phyloP scores from a whole-genome alignment of 176 grass and related monocot species.

The Alloteropsis semialata region DNA sequence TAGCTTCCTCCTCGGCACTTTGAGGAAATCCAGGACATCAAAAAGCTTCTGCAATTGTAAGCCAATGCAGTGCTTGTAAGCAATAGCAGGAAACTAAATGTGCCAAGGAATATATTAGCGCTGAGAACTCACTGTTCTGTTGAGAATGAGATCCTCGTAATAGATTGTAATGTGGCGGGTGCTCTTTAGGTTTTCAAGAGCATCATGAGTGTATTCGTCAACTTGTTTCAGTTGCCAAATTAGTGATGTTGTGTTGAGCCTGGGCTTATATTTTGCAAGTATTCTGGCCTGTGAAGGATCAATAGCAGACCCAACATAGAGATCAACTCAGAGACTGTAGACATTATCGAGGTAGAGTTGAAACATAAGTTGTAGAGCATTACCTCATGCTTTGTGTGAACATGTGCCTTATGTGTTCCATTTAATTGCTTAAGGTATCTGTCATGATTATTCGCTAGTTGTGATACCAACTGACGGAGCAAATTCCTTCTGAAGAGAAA shows the following conservation, averaged over 20 bases:
- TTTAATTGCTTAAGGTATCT: conserved; percentile 82
- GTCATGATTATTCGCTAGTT: conserved; percentile 79
- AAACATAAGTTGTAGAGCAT: neutral
- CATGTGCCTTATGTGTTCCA: conserved; percentile 89
- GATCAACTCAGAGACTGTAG: neutral
- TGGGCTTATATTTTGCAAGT: conserved; percentile 76
- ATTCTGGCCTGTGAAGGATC: conserved; percentile 52
- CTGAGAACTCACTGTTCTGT: conserved; percentile 61
- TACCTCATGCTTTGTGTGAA: conserved; percentile 73
- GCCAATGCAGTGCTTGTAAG: neutral
- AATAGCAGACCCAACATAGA: conserved; percentile 2
- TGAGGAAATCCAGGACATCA: conserved; percentile 75
- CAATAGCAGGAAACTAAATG: neutral
- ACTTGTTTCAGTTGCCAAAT: conserved; percentile 40
- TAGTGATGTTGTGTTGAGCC: conserved; percentile 64
- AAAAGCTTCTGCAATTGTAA: conserved; percentile 52
- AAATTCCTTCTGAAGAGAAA: conserved; percentile 90
- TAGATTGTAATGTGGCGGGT: conserved; percentile 60
- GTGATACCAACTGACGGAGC: conserved; percentile 72
- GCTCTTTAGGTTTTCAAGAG: conserved; percentile 59
- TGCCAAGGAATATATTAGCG: neutral
- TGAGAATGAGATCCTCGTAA: conserved; percentile 74
- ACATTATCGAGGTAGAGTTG: neutral
- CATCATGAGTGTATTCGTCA: conserved; percentile 42
- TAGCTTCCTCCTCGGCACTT: conserved; percentile 51